phyloP scores from a whole-genome alignment of 441 rosid species.

The Viola pubescens region DNA sequence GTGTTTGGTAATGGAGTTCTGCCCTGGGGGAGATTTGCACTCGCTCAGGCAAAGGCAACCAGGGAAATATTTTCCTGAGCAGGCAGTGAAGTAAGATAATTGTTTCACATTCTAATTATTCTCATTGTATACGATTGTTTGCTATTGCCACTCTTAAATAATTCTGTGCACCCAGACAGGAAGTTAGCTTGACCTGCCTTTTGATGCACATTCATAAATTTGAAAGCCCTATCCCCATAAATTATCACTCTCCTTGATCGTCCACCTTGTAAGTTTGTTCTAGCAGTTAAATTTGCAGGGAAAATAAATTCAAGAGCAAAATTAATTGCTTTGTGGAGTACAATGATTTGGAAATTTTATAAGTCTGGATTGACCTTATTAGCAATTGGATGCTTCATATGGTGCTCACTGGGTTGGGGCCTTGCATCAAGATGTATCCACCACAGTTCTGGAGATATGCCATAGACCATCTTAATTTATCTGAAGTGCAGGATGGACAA shows the following conservation, averaged over 20 bases:
- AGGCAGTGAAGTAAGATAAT: constrained; percentile 73
- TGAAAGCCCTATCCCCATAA: neutral
- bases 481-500: neutral
- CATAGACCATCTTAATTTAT: neutral
- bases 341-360: no score
- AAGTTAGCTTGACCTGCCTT: neutral
- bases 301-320: no score
- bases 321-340: no score
- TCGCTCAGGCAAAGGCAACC: constrained; percentile 90
- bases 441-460: neutral
- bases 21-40: constrained; percentile 93
- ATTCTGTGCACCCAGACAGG: neutral
- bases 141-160: neutral
- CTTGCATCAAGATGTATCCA: no score
- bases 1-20: constrained; percentile 87
- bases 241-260: neutral
- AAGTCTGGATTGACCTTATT: no score
- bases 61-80: constrained; percentile 80
- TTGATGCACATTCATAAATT: constrained; percentile 1
- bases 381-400: no score
- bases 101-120: constrained; percentile 7
- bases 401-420: no score
- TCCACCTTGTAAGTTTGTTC: neutral
- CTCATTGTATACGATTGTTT: neutral
- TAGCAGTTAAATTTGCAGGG: no score